Evolutionary conservation across 2,329 filamentous ascomycete genomes (phyloP), one percentile per base, ranked within the genome.

Genomic region (Tolypocladium album): DNA sequence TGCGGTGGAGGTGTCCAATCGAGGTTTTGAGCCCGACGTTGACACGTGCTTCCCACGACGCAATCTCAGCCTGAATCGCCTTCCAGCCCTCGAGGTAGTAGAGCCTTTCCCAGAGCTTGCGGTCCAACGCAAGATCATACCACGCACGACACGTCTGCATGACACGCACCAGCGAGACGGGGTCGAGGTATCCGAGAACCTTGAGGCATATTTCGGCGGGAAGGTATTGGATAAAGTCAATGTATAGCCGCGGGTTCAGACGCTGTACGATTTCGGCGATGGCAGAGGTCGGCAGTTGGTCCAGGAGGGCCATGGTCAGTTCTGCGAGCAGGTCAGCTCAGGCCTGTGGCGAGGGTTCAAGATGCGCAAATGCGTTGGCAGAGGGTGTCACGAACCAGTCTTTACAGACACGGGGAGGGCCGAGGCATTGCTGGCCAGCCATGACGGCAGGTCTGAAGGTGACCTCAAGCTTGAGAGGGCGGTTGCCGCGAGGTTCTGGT

Each of bases 131-230:
- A 22, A 94, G 80, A 22, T 83, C 81, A 63, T 92, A 87, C 93
- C 94, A 99, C 64, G 86, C 80, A 55, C 87, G 86, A 42, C 91
- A 97, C 20, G 91, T 86, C 53, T 85, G 82, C 0, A 91, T 90
- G 2, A 92, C 89, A 57, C 84, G 85, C 60, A 97, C 80, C 45
- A 99, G 79, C 0, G 92, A 94, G 36, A 85, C 72, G 0, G 92
- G 88, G 59, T 92, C 89, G 57, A 99, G 86, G 69, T 92, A 94
- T 20, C 88, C 87, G 52, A 99, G 87, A 53, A 97, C 88, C 68
- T 95, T 88, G 53, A 94, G 86, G 62, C 91, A 95, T 67, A 99
- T 89, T 72, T 99, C 94, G 34, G 90, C 86, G 0, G 94, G 94
- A 0, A 99, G 83, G 67, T 90, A 86, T 64, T 85, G 79, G 50